Conservation (phyloP, 805 yeast species). For the Isabelozyma gotoi region DNA sequence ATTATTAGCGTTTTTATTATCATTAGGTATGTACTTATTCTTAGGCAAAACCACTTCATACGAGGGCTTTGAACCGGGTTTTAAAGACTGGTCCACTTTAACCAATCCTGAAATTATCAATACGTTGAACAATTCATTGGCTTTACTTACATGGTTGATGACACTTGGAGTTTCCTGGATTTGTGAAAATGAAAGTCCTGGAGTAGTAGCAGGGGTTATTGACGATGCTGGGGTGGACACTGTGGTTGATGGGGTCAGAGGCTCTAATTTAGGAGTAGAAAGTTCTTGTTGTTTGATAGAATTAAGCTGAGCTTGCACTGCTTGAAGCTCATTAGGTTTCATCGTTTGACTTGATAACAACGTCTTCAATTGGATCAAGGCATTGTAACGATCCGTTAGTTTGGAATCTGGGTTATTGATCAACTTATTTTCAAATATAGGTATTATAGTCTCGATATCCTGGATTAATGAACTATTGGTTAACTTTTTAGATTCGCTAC, state of each 20-base stretch:
- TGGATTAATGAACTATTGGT: slow-evolving; percentile 25
- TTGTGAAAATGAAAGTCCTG: slow-evolving; percentile 5
- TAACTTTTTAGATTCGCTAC: slow-evolving; percentile 7
- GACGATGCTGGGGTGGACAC: slow-evolving; percentile 7
- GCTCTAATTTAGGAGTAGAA: slow-evolving; percentile 4
- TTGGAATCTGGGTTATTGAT: slow-evolving; percentile 36
- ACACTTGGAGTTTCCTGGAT: slow-evolving; percentile 1
- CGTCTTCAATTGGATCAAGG: slow-evolving; percentile 42
- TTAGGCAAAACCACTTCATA: slow-evolving; percentile 32
- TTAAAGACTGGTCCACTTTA: slow-evolving; percentile 38
- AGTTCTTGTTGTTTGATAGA: slow-evolving; percentile 36
- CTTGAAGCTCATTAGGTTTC: slow-evolving; percentile 32
- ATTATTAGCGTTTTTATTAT: slow-evolving; percentile 5
- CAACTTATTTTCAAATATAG: slow-evolving; percentile 42
- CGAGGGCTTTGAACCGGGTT: slow-evolving; percentile 35
- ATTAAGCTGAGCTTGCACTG: slow-evolving; percentile 37
- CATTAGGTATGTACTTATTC: slow-evolving; percentile 21
- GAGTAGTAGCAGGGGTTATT: slow-evolving; percentile 11
- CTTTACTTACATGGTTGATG: slow-evolving; percentile 9
- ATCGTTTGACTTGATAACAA: slow-evolving; percentile 39
- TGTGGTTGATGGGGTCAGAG: slow-evolving; percentile 4
- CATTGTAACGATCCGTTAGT: slow-evolving; percentile 42
- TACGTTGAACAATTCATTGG: slow-evolving; percentile 31
- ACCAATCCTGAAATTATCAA: slow-evolving; percentile 39
- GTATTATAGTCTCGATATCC: slow-evolving; percentile 38